These are phyloP conservation scores for Leccinum aurantiacum DNA, from an alignment of 768 basidiomycete species.

Conservation along the genomic window DNA sequence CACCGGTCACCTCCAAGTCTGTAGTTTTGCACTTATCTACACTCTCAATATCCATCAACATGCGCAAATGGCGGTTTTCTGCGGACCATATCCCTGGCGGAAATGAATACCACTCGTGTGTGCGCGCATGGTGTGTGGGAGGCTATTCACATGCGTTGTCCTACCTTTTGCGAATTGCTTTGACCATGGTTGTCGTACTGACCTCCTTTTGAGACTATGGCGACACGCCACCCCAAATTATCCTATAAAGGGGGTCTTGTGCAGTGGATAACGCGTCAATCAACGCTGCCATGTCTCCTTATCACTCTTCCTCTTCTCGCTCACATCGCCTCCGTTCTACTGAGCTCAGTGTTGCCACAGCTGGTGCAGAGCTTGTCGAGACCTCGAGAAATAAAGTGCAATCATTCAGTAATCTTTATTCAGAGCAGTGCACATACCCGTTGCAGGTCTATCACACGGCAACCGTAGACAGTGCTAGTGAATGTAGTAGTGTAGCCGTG, in stretches of 20 bases:
- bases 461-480: conserved; percentile 2
- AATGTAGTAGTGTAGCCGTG: conserved; percentile 11
- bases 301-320: background rate
- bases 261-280: background rate
- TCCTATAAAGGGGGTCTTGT: conserved; percentile 10
- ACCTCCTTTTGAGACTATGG: conserved; percentile 5
- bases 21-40: conserved; percentile 8
- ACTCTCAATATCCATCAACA: background rate
- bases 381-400: background rate
- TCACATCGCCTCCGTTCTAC: conserved; percentile 2
- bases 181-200: conserved; percentile 9
- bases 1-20: background rate
- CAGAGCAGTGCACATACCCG: conserved; percentile 7
- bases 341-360: background rate
- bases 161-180: conserved; percentile 8
- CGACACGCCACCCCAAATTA: conserved; percentile 7
- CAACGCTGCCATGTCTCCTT: conserved; percentile 6
- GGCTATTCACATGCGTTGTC: conserved; percentile 10
- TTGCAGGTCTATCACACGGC: conserved; percentile 12
- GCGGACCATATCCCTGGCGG: conserved; percentile 1
- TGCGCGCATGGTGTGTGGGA: conserved; percentile 9
- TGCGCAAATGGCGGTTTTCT: background rate
- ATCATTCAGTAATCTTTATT: background rate
- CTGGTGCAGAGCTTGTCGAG: background rate
- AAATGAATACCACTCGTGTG: conserved; percentile 3